Base-by-base conservation (phyloP, 1,284 basidiomycete species). In the Tausonia pullulans region DNA sequence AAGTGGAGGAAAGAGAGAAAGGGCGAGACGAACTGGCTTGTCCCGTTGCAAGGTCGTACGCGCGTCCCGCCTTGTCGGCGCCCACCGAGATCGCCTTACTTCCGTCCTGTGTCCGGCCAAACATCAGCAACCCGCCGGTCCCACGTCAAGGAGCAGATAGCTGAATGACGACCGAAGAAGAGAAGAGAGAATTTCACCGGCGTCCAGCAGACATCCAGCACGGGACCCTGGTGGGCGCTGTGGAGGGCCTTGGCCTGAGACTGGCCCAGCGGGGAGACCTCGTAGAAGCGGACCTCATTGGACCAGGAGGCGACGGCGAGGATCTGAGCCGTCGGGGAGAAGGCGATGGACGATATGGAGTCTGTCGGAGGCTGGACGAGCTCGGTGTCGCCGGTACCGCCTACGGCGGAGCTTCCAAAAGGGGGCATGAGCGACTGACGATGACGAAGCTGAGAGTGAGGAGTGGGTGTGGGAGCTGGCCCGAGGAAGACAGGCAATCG, bases 41-140 rank as follows among this genome's bases (percentile, higher is more conserved):
- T 4, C 71, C 87, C 0, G 88, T 88, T 48, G 81, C 79, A 52
- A 90, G 78, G 73, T 94, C 90, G 75, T 84, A 90, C 82, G 89
- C 85, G 61, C 86, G 81, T 5, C 81, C 89, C 8, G 85, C 85
- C 74, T 90, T 90, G 78, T 95, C 91, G 49, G 87, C 87, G 51
- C 89, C 90, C n/a, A 85, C 86, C 16, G 88, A 90, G 70, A 93
- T 83, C 46, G 92, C 78, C 74, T 88, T 88, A 70, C 80, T 85
- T 45, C 89, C 89, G 68, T 90, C 88, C 86, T 78, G 66, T 3
- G 9, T 41, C n/a, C 4, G 16, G 39, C 6, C 14, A n/a, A 2
- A 57, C 27, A 27, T 27, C 27, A 27, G 27, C 27, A 27, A 27
- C 27, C 27, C 27, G 48, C 48, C 48, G 14, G 48, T 49, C 8